Evolutionary conservation across 1,284 basidiomycete genomes (phyloP).

Genomic region (Boletus smithii): DNA sequence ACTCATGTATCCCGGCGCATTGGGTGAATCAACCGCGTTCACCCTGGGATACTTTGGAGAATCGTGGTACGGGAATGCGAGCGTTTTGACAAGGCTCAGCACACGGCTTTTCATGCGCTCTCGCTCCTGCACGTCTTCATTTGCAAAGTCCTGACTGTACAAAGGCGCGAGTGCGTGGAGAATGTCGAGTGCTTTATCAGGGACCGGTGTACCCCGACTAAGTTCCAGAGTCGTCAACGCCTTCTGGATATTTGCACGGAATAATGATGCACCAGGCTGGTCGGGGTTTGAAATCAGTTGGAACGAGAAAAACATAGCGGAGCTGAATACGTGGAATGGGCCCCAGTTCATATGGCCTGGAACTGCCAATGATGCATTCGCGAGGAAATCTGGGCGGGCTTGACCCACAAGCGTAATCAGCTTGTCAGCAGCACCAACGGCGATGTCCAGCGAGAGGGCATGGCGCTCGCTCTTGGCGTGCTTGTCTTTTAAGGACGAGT

Average conservation of each 20-base stretch:
- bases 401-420: constrained; percentile 71
- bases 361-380: constrained; percentile 62
- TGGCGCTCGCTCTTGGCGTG: constrained; percentile 47
- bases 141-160: constrained; percentile 58
- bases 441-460: constrained; percentile 58
- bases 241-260: constrained; percentile 69
- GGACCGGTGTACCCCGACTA: constrained; percentile 56
- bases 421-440: constrained; percentile 69
- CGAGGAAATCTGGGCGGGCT: constrained; percentile 66
- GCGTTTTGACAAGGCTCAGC: constrained; percentile 61
- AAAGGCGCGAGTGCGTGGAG: constrained; percentile 65
- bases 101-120: constrained; percentile 59
- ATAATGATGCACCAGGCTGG: constrained; percentile 67
- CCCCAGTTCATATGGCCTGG: constrained; percentile 81
- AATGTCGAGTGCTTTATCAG: constrained; percentile 70
- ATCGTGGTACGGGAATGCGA: constrained; percentile 78
- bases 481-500: constrained; percentile 34
- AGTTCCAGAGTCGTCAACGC: constrained; percentile 62
- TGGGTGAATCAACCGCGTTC: constrained; percentile 46
- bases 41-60: constrained; percentile 50
- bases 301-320: constrained; percentile 84
- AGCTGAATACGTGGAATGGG: constrained; percentile 76
- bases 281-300: constrained; percentile 75
- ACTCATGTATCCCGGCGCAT: constrained; percentile 30
- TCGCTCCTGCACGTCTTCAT: constrained; percentile 45